Evolutionary conservation across 2,329 filamentous ascomycete genomes (phyloP), one percentile per base, ranked within the genome.

Genomic region (Elsinoe ampelina): DNA sequence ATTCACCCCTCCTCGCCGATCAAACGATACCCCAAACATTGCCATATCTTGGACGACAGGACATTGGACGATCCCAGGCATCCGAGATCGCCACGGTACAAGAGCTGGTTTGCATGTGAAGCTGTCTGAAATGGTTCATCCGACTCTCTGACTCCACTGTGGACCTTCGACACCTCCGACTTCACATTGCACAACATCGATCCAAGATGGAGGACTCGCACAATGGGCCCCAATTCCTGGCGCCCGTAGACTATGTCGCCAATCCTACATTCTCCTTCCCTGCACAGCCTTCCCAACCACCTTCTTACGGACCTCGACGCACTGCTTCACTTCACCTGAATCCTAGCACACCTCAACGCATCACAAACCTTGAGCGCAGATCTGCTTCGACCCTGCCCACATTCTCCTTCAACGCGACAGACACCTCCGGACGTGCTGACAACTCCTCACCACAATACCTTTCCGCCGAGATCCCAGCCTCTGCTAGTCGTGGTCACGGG

Each of bases 401-500:
- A 60, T 78, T 78, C 65, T 71, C 69, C 35, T 78, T 78, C 71
- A 77, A 77, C 57, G 71, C 75, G 8, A 66, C 70, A n/a, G 71
- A 71, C 57, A 58, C 69, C 12, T 65, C 72, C 15, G 65, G 68
- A 17, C 61, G 65, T 32, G 30, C 48, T n/a, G 61, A 63, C 32
- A 61, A 66, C 10, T 70, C 70, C 43, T 72, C 71, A 38, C 67
- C 68, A n/a, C 64, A 67, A 15, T 71, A 71, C 7, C 71, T 73
- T 10, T 63, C 65, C 12, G 59, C 66, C n/a, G 59, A 62, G 26
- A 59, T 66, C 10, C 70, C 72, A 3, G 65, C 67, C 12, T 72
- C 73, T 26, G 77, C 83, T 15, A 75, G 79, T 17, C 77, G 81
- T 59, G 74, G 79, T 20, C 72, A 73, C 32, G 83, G 84, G 19